These are phyloP conservation scores for Scolecobasidium constrictum DNA, from an alignment of 2,329 filamentous ascomycete genomes.

Conservation along the genomic window DNA sequence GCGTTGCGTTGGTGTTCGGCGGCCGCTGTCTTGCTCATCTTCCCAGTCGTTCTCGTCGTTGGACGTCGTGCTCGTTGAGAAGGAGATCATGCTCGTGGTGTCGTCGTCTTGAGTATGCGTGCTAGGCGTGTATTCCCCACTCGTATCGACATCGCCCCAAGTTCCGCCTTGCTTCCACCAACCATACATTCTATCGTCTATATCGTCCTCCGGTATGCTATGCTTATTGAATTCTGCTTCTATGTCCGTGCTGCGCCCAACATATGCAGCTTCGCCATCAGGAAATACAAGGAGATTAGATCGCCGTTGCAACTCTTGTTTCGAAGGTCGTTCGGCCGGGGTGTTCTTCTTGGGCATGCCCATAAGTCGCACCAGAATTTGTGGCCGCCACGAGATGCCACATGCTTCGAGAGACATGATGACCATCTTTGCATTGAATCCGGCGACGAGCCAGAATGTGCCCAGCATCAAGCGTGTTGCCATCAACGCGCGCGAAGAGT, in stretches of 20 bases:
- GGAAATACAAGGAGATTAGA: constrained; percentile 21
- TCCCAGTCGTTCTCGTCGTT: constrained; percentile 23
- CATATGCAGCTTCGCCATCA: constrained; percentile 39
- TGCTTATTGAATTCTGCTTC: constrained; percentile 47
- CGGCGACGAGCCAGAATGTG: constrained; percentile 55
- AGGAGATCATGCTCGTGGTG: constrained; percentile 70
- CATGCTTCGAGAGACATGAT: constrained; percentile 45
- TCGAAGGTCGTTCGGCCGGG: constrained; percentile 24
- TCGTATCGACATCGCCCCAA: constrained; percentile 74
- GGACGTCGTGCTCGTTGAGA: constrained; percentile 36
- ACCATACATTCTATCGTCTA: constrained; percentile 66
- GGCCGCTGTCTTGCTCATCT: constrained; percentile 37
- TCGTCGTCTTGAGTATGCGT: constrained; percentile 60
- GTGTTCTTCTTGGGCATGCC: constrained; percentile 20
- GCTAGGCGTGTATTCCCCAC: constrained; percentile 58
- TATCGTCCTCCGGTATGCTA: constrained; percentile 11
- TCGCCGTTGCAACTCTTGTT: constrained; percentile 38
- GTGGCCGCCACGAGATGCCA: constrained; percentile 51
- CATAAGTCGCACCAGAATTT: constrained; percentile 49
- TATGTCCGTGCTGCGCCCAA: constrained; percentile 61
- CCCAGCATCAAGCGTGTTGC: constrained; percentile 65
- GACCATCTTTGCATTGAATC: constrained; percentile 45
- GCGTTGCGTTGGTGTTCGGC: constrained; percentile 63
- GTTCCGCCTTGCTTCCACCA: constrained; percentile 79
- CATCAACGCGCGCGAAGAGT: constrained; percentile 36